A percentile compares a stretch with the other conserved stretches of the same genome.
phyloP scores from a whole-genome alignment of 1,284 basidiomycete genomes.

The Fomitopsis palustris region DNA sequence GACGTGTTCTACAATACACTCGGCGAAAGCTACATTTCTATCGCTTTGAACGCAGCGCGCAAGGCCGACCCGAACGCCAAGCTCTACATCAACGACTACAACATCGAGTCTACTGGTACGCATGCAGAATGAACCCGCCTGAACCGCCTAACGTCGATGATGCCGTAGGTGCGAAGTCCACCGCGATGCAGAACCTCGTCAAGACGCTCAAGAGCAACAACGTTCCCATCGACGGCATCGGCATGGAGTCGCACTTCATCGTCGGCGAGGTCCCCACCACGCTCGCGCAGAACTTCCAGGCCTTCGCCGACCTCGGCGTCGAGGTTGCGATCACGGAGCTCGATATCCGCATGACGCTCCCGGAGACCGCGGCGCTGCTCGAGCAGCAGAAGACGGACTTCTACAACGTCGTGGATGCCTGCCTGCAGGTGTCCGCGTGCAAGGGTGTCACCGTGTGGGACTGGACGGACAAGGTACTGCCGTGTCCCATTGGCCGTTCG shows the following conservation, averaged over 20 bases:
- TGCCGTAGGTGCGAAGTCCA: constrained; percentile 36
- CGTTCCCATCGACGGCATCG: constrained; percentile 48
- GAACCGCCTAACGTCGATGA: neutral
- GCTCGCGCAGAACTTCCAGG: constrained; percentile 38
- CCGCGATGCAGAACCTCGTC: constrained; percentile 43
- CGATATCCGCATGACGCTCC: constrained; percentile 50
- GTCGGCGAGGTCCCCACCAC: constrained; percentile 41
- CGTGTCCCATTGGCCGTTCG: neutral
- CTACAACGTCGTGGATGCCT: constrained; percentile 41
- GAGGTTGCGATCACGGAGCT: constrained; percentile 56
- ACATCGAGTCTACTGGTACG: constrained; percentile 25
- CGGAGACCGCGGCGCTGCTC: constrained; percentile 42
- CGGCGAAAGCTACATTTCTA: constrained; percentile 38
- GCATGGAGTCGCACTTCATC: constrained; percentile 48
- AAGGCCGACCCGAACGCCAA: constrained; percentile 41
- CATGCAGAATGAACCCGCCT: neutral
- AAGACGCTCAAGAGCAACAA: constrained; percentile 36
- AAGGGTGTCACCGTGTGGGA: constrained; percentile 51
- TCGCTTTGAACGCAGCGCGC: constrained; percentile 42
- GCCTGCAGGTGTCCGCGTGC: constrained; percentile 38
- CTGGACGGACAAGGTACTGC: constrained; percentile 37
- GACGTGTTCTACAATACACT: constrained; percentile 47
- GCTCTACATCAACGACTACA: constrained; percentile 55
- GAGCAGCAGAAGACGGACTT: constrained; percentile 49
- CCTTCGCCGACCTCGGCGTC: constrained; percentile 46